A percentile compares a stretch with the other conserved stretches of the same genome.
Evolutionary conservation across 345 rosid species (phyloP).

Genomic region (Euphorbia lathyris): DNA sequence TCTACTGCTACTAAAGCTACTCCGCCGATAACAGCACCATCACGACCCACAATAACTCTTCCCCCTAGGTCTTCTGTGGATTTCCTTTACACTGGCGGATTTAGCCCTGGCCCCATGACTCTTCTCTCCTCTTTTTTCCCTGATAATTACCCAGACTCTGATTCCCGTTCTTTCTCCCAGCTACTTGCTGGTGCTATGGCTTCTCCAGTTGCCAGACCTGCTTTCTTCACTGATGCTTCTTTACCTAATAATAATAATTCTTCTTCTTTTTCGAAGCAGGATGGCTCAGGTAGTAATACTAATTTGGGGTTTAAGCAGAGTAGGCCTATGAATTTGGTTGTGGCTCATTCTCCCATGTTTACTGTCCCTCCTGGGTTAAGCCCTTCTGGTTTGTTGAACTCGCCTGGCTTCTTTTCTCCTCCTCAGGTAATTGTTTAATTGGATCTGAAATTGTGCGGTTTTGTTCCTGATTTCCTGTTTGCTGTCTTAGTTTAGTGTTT

Average conservation of each 20-base stretch:
- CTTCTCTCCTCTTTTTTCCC: conserved; percentile 78
- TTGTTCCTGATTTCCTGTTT: neutral
- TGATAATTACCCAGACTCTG: conserved; percentile 51
- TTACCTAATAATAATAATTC: neutral
- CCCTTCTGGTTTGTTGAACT: conserved; percentile 82
- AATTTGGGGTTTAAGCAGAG: conserved; percentile 48
- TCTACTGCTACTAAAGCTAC: conserved; percentile 15
- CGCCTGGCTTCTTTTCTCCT: conserved; percentile 64
- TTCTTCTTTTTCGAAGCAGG: conserved; percentile 15
- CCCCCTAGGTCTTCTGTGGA: conserved; percentile 66
- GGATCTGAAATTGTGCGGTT: conserved; percentile 5
- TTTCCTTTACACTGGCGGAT: conserved; percentile 43
- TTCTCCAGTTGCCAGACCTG: conserved; percentile 48
- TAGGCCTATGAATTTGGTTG: conserved; percentile 46
- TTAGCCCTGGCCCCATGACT: conserved; percentile 92
- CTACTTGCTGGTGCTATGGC: conserved; percentile 88
- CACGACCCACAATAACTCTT: conserved; percentile 65
- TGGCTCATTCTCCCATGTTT: conserved; percentile 52
- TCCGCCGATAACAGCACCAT: conserved; percentile 29
- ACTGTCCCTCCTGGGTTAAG: conserved; percentile 87
- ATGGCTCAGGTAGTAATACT: conserved; percentile 31
- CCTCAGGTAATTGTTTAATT: conserved; percentile 53
- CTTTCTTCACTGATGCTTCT: conserved; percentile 17
- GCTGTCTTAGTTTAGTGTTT: neutral
- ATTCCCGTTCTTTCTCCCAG: conserved; percentile 73